phyloP scores from a whole-genome alignment of 257 asterid genomes.

The Avicennia marina region DNA sequence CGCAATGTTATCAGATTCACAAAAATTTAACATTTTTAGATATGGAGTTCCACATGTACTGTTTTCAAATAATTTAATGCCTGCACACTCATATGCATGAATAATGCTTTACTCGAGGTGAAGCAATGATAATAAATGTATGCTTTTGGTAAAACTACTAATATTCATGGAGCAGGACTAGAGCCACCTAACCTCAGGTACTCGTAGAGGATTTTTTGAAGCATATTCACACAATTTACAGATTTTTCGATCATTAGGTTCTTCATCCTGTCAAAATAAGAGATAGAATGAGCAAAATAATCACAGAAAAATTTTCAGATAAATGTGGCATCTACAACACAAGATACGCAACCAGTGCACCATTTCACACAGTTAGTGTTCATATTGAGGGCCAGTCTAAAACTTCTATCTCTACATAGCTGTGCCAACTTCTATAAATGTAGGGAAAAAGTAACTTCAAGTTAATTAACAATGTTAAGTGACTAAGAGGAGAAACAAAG shows the following conservation, averaged over 20 bases:
- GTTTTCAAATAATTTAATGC: too few relatives aligned
- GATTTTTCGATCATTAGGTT: slow-evolving; percentile 69
- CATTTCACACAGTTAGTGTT: background rate
- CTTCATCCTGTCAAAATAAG: slow-evolving; percentile 49
- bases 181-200: slow-evolving; percentile 61
- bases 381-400: too few relatives aligned
- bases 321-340: background rate
- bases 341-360: slow-evolving; percentile 4
- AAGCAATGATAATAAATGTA: background rate
- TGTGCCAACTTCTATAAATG: background rate
- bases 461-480: background rate
- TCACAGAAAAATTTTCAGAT: slow-evolving; percentile 6
- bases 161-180: slow-evolving; percentile 7
- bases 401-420: too few relatives aligned
- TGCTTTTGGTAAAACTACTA: background rate
- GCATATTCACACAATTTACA: slow-evolving; percentile 75
- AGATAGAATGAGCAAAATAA: slow-evolving; percentile 15
- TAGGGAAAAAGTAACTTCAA: background rate
- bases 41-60: too few relatives aligned
- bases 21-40: too few relatives aligned
- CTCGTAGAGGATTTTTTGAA: slow-evolving; percentile 72
- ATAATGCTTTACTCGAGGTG: background rate
- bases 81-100: background rate
- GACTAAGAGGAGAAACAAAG: background rate
- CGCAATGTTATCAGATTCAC: too few relatives aligned